Conservation (phyloP, 176 grass and related monocot genomes). For the Metroxylon sagu region DNA sequence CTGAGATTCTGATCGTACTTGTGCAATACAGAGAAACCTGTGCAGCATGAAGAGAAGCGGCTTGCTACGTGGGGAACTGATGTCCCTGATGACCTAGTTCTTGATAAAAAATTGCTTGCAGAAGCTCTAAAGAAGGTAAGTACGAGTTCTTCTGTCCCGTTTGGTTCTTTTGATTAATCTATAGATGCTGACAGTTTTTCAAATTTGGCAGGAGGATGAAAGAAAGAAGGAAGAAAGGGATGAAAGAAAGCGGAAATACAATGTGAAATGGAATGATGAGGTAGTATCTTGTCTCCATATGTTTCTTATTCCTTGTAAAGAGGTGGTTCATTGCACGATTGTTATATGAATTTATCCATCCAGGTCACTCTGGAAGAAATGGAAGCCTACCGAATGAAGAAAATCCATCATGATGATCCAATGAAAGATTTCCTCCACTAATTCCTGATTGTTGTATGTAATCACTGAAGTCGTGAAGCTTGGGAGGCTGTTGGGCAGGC, state of each 20-base stretch:
- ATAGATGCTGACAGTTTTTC: slow-evolving; percentile 26
- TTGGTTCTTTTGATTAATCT: neutral
- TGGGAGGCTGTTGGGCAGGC: too few species aligned
- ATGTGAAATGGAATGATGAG: slow-evolving; percentile 81
- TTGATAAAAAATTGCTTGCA: slow-evolving; percentile 66
- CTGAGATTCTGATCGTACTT: neutral
- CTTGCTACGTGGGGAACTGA: slow-evolving; percentile 92
- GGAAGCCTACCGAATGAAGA: slow-evolving; percentile 95
- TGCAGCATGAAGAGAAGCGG: slow-evolving; percentile 57
- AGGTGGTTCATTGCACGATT: neutral
- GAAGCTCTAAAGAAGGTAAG: slow-evolving; percentile 90
- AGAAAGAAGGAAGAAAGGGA: slow-evolving; percentile 80
- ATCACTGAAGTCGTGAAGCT: too few species aligned
- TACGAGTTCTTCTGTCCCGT: neutral
- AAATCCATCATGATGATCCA: slow-evolving; percentile 68
- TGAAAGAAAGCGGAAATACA: slow-evolving; percentile 93
- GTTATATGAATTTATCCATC: neutral
- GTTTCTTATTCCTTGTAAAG: neutral
- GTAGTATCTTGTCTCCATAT: slow-evolving; percentile 4
- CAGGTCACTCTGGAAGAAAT: slow-evolving; percentile 84
- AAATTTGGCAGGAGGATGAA: slow-evolving; percentile 47
- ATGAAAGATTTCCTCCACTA: slow-evolving; percentile 71
- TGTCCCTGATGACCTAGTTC: slow-evolving; percentile 73
- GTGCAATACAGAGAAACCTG: slow-evolving; percentile 42
- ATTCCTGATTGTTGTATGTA: neutral